Conservation (phyloP, 306 rosid species). For the Vicia faba region DNA sequence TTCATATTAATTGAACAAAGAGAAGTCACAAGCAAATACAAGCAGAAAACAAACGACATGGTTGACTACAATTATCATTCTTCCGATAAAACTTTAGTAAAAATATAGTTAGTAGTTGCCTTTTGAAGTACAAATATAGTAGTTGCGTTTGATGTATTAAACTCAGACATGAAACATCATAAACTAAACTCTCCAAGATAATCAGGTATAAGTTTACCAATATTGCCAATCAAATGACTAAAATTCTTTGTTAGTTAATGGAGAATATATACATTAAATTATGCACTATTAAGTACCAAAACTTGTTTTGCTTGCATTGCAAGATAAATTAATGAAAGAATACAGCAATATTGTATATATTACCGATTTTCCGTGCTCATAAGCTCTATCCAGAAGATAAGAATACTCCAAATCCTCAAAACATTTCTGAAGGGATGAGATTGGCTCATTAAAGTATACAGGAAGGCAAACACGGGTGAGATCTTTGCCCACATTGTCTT, state of each 20-base stretch:
- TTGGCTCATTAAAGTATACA: constrained; percentile 97
- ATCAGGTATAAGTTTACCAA: constrained; percentile 4
- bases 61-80: neutral
- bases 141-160: neutral
- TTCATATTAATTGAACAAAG: constrained; percentile 1
- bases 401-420: constrained; percentile 96
- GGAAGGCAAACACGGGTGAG: constrained; percentile 95
- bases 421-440: constrained; percentile 96
- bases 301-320: constrained; percentile 4
- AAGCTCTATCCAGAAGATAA: constrained; percentile 84
- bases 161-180: neutral
- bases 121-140: neutral
- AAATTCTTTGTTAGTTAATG: constrained; percentile 3
- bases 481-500: constrained; percentile 98
- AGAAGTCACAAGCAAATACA: neutral
- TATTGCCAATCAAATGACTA: constrained; percentile 6
- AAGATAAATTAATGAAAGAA: constrained; percentile 9
- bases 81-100: neutral
- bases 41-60: constrained; percentile 19
- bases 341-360: constrained; percentile 32
- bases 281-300: neutral
- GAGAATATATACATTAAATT: constrained; percentile 4
- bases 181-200: neutral
- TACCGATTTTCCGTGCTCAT: constrained; percentile 82
- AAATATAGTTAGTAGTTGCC: neutral